Conservation (phyloP, 805 yeast genomes). For the Yarrowia osloensis region DNA sequence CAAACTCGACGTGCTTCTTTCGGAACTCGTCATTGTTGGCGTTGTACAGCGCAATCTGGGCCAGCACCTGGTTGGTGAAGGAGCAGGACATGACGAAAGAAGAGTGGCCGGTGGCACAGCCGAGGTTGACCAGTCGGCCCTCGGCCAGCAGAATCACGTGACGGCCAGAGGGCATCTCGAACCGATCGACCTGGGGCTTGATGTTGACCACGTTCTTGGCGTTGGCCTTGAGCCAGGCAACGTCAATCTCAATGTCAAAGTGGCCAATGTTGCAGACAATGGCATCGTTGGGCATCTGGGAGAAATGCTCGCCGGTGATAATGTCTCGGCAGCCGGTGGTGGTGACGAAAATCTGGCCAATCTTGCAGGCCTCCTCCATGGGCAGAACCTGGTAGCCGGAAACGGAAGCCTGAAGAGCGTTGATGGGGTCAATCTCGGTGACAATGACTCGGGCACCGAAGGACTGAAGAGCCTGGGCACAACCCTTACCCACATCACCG, state of each 20-base stretch:
- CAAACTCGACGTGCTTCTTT: slow-evolving; percentile 79
- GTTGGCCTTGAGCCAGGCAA: slow-evolving; percentile 96
- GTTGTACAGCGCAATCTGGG: slow-evolving; percentile 97
- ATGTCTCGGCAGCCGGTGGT: slow-evolving; percentile 99
- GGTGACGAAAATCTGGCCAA: slow-evolving; percentile 97
- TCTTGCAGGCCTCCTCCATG: slow-evolving; percentile 87
- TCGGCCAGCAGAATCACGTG: slow-evolving; percentile 96
- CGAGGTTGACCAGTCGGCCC: slow-evolving; percentile 98
- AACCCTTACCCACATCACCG: slow-evolving; percentile 99
- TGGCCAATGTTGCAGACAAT: slow-evolving; percentile 99
- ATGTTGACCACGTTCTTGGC: slow-evolving; percentile 93
- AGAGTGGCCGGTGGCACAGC: slow-evolving; percentile 99
- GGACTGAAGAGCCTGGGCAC: slow-evolving; percentile 97
- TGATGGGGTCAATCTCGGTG: slow-evolving; percentile 97
- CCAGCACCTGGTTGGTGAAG: slow-evolving; percentile 98
- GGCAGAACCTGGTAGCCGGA: slow-evolving; percentile 97
- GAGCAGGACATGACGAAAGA: slow-evolving; percentile 99
- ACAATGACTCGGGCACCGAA: slow-evolving; percentile 99
- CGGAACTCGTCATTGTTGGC: slow-evolving; percentile 80
- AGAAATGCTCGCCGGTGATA: slow-evolving; percentile 85
- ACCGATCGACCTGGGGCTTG: slow-evolving; percentile 99
- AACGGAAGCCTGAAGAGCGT: slow-evolving; percentile 99
- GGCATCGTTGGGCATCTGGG: slow-evolving; percentile 97
- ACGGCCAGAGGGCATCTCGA: slow-evolving; percentile 81
- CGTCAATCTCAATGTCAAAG: slow-evolving; percentile 98